These are phyloP conservation scores for Neopestalotiopsis sp. DNA, from an alignment of 2,329 filamentous ascomycete genomes.

Conservation along the genomic window DNA sequence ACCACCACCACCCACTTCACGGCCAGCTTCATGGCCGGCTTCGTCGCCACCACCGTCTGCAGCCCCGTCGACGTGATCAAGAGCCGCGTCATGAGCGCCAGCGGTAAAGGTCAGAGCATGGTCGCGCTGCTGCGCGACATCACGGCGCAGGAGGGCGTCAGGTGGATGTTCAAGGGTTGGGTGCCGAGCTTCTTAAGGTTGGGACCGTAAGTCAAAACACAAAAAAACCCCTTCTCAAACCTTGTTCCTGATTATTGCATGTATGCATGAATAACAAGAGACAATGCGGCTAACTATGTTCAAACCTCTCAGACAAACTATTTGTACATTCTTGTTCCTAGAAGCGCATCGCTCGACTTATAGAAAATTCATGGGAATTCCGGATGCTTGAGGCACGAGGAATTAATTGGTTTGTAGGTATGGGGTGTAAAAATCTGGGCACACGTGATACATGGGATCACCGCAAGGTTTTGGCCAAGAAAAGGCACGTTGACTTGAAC, in stretches of 20 bases:
- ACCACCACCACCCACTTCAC: slow-evolving; percentile 79
- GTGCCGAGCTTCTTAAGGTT: slow-evolving; percentile 74
- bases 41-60: slow-evolving; percentile 84
- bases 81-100: slow-evolving; percentile 81
- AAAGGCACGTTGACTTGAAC: not conserved
- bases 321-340: slow-evolving; percentile 84
- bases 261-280: slow-evolving; percentile 13
- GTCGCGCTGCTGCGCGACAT: slow-evolving; percentile 68
- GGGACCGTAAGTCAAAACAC: slow-evolving; percentile 57
- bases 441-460: not conserved
- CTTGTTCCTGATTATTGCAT: not conserved
- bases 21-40: slow-evolving; percentile 77
- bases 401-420: not conserved
- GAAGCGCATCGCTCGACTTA: slow-evolving; percentile 86
- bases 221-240: not conserved
- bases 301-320: slow-evolving; percentile 67
- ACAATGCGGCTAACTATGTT: not conserved
- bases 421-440: not conserved
- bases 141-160: slow-evolving; percentile 71
- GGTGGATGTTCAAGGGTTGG: slow-evolving; percentile 92
- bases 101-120: slow-evolving; percentile 54
- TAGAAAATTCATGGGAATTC: slow-evolving; percentile 55
- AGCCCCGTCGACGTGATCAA: slow-evolving; percentile 90
- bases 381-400: slow-evolving; percentile 26
- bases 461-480: not conserved